Percentiles rank a stretch among this genome's conserved stretches.
These are phyloP conservation scores for Gentiana macrophylla DNA, from an alignment of 257 asterid species.

Conservation along the genomic window DNA sequence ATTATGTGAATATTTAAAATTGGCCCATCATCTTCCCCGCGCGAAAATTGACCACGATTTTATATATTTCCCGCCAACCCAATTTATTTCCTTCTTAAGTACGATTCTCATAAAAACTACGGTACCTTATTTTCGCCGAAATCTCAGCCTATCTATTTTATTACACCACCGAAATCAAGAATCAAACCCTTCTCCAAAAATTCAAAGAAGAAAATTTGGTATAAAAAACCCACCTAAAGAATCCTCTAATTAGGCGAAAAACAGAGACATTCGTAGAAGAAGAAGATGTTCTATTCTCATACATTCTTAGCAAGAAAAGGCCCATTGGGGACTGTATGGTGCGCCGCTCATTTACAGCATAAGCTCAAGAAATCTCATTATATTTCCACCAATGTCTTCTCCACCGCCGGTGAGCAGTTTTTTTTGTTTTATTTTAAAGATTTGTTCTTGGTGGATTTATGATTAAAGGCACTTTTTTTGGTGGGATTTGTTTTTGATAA, in stretches of 20 bases:
- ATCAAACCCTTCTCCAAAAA: too few relatives aligned
- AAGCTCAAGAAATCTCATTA: constrained; percentile 64
- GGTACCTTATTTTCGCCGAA: neutral
- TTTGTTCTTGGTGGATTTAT: neutral
- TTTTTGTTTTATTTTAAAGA: neutral
- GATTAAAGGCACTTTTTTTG: neutral
- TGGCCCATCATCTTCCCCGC: too few relatives aligned
- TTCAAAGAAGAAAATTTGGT: too few relatives aligned
- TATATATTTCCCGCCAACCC: constrained; percentile 4
- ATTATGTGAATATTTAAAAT: too few relatives aligned
- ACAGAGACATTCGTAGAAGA: constrained; percentile 2
- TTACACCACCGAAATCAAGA: too few relatives aligned
- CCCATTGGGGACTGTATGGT: constrained; percentile 90
- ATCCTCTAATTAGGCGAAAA: too few relatives aligned
- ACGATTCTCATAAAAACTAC: too few relatives aligned
- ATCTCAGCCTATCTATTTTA: too few relatives aligned
- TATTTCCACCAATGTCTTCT: constrained; percentile 43
- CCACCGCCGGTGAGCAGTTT: constrained; percentile 52
- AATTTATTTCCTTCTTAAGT: neutral
- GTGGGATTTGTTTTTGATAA: neutral
- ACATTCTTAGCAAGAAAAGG: constrained; percentile 71
- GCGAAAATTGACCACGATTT: neutral
- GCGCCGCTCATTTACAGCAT: constrained; percentile 89
- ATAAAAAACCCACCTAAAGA: too few relatives aligned
- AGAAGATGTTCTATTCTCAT: constrained; percentile 72